Conservation (phyloP, 2,329 filamentous ascomycete genomes). For the Thelonectria olida region DNA sequence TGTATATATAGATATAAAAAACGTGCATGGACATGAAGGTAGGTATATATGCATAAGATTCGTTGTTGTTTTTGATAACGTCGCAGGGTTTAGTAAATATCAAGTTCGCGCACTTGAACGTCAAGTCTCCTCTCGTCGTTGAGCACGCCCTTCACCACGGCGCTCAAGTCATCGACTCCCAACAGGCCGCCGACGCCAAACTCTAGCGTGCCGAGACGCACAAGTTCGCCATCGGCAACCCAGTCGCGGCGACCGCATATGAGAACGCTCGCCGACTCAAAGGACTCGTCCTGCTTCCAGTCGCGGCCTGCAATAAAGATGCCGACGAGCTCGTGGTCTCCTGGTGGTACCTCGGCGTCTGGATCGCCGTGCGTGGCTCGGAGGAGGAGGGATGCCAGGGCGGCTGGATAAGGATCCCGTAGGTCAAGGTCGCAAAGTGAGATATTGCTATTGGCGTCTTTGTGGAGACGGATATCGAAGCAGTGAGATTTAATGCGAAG, state of each 20-base stretch:
- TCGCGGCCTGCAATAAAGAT: slow-evolving; percentile 44
- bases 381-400: slow-evolving; percentile 33
- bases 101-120: slow-evolving; percentile 44
- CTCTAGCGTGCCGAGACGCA: slow-evolving; percentile 45
- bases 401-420: slow-evolving; percentile 29
- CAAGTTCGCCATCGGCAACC: slow-evolving; percentile 39
- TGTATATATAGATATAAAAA: slow-evolving; percentile 21
- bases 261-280: slow-evolving; percentile 41
- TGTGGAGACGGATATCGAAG: slow-evolving; percentile 42
- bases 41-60: slow-evolving; percentile 15
- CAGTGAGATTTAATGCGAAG: slow-evolving; percentile 47
- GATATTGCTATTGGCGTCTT: slow-evolving; percentile 23
- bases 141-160: slow-evolving; percentile 41
- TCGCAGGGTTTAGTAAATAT: slow-evolving; percentile 43
- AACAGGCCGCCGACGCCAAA: slow-evolving; percentile 40
- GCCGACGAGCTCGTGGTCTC: slow-evolving; percentile 39
- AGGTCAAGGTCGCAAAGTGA: slow-evolving; percentile 36
- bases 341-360: slow-evolving; percentile 31
- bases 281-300: slow-evolving; percentile 40
- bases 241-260: slow-evolving; percentile 42
- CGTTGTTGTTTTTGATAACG: neutral
- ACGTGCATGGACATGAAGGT: slow-evolving; percentile 24
- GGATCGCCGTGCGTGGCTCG: slow-evolving; percentile 28
- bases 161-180: slow-evolving; percentile 34
- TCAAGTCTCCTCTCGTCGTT: slow-evolving; percentile 40